Evolutionary conservation across 176 grass and related monocot genomes (phyloP).

Genomic region (Ananas comosus): DNA sequence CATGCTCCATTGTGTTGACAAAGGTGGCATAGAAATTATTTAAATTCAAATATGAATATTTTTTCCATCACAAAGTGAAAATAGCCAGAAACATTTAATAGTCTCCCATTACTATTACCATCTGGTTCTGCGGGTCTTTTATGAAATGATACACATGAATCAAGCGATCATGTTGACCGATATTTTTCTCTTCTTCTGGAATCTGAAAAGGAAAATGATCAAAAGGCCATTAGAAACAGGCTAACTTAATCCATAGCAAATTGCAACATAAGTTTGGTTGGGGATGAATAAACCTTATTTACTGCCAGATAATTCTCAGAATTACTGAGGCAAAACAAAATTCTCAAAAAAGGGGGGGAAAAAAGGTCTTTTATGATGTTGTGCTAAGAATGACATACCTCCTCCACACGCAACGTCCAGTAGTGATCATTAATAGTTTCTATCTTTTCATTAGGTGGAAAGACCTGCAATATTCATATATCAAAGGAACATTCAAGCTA

Average conservation of each 20-base stretch:
- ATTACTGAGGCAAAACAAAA: not conserved
- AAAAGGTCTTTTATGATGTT: constrained; percentile 9
- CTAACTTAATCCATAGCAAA: not conserved
- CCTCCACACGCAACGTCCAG: constrained; percentile 94
- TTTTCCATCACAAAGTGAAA: not conserved
- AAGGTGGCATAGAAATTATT: not conserved
- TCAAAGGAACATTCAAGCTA: not conserved
- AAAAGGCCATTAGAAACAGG: not conserved
- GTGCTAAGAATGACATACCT: constrained; percentile 33
- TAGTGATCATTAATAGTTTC: constrained; percentile 99
- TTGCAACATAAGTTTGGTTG: not conserved
- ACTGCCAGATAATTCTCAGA: not conserved
- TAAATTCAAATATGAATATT: not conserved
- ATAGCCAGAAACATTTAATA: not conserved
- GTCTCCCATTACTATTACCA: constrained; percentile 36
- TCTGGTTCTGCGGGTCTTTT: constrained; percentile 88
- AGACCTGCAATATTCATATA: constrained; percentile 58
- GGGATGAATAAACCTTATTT: not conserved
- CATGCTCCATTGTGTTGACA: too few species aligned
- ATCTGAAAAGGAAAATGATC: constrained; percentile 39
- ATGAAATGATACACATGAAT: constrained; percentile 98
- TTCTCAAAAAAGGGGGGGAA: not conserved
- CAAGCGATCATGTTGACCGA: constrained; percentile 75
- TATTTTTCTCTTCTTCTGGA: constrained; percentile 92
- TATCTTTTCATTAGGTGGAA: constrained; percentile 75